Evolutionary conservation across 257 asterid species (phyloP).

Genomic region (Agastache rugosa): DNA sequence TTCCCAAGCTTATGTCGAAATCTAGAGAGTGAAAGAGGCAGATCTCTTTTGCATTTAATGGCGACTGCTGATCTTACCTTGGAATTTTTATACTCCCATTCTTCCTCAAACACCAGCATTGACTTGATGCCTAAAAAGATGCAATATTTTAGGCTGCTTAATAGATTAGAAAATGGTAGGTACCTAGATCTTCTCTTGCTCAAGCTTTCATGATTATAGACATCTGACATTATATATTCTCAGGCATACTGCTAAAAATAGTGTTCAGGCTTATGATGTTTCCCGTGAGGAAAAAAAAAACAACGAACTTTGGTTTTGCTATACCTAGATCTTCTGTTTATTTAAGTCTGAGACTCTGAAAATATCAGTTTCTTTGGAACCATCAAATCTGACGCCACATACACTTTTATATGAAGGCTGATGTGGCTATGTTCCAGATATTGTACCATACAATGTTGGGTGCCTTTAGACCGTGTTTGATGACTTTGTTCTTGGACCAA

Average conservation of each 20-base stretch:
- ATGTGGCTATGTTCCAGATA: slow-evolving; percentile 22
- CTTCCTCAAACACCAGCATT: not conserved
- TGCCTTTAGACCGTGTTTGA: slow-evolving; percentile 1
- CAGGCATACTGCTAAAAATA: too few species aligned
- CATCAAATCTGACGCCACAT: slow-evolving; percentile 5
- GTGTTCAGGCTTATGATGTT: too few species aligned
- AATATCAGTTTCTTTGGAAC: slow-evolving; percentile 16
- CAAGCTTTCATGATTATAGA: not conserved
- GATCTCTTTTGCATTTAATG: slow-evolving; percentile 22
- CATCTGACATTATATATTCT: slow-evolving; percentile 11
- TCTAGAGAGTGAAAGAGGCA: slow-evolving; percentile 20
- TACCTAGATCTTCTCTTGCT: slow-evolving; percentile 7
- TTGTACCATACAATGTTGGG: slow-evolving; percentile 21
- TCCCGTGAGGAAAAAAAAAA: not conserved
- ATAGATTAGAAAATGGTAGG: not conserved
- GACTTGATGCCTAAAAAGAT: not conserved
- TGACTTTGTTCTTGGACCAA: slow-evolving; percentile 33
- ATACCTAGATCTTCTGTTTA: slow-evolving; percentile 17
- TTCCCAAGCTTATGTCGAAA: not conserved
- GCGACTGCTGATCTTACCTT: not conserved
- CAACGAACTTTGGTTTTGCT: not conserved
- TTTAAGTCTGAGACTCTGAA: not conserved
- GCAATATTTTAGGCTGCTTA: slow-evolving; percentile 24
- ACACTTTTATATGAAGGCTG: not conserved
- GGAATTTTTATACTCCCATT: not conserved